Evolutionary conservation across 768 basidiomycete species (phyloP).

Genomic region (Thelephora aurantiotincta): DNA sequence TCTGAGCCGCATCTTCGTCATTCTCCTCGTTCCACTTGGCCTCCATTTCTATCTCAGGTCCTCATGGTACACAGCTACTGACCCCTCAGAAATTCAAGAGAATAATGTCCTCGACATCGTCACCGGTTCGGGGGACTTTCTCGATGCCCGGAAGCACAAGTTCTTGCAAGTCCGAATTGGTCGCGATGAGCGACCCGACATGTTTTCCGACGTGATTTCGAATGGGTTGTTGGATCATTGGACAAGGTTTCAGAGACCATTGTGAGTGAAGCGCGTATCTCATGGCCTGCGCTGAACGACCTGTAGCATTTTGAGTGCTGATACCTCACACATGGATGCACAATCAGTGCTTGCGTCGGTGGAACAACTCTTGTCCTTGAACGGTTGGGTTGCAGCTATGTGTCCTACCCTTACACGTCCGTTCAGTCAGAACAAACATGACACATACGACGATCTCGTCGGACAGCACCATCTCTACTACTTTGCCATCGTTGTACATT

Average conservation of each 20-base stretch:
- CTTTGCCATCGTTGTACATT: slow-evolving; percentile 90
- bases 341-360: slow-evolving; percentile 84
- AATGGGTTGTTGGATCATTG: slow-evolving; percentile 82
- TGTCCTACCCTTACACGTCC: slow-evolving; percentile 92
- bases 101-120: slow-evolving; percentile 58
- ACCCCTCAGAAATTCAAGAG: slow-evolving; percentile 30
- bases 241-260: slow-evolving; percentile 85
- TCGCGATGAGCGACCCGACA: slow-evolving; percentile 69
- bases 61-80: slow-evolving; percentile 12
- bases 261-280: slow-evolving; percentile 36
- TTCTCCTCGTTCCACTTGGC: slow-evolving; percentile 21
- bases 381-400: slow-evolving; percentile 95
- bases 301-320: slow-evolving; percentile 58
- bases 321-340: slow-evolving; percentile 80
- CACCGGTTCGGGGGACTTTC: slow-evolving; percentile 50
- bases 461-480: slow-evolving; percentile 80
- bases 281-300: background rate
- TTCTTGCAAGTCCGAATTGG: slow-evolving; percentile 86
- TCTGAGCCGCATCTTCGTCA: slow-evolving; percentile 27
- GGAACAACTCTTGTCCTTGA: slow-evolving; percentile 87
- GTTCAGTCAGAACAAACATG: slow-evolving; percentile 84
- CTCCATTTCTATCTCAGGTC: slow-evolving; percentile 25
- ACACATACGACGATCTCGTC: slow-evolving; percentile 82
- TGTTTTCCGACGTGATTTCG: slow-evolving; percentile 60
- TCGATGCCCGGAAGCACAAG: slow-evolving; percentile 80